phyloP scores from a whole-genome alignment of 2,329 filamentous ascomycete genomes.

The Colletotrichum salicis region DNA sequence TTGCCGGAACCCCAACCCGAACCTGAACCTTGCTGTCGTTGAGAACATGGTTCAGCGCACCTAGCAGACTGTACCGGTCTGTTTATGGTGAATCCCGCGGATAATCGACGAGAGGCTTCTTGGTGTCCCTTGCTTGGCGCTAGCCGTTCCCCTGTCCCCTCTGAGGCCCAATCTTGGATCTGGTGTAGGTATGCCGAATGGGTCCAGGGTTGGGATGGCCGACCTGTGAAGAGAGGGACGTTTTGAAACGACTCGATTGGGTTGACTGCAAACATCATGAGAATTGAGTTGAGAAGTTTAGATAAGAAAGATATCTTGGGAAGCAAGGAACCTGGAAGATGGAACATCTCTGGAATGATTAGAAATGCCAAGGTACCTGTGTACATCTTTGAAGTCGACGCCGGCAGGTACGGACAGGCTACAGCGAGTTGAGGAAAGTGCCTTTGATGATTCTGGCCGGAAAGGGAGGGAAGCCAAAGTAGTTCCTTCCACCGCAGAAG shows the following conservation, averaged over 20 bases:
- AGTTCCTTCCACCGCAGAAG: background rate
- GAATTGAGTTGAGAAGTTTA: background rate
- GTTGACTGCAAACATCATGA: constrained; percentile 19
- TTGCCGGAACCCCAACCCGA: background rate
- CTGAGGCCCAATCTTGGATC: constrained; percentile 18
- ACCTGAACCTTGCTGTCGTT: background rate
- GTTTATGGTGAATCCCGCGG: background rate
- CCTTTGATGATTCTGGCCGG: background rate
- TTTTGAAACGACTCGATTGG: constrained; percentile 17
- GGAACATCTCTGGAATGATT: background rate
- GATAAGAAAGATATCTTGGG: background rate
- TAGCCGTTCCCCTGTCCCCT: constrained; percentile 7
- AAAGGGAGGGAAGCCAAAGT: background rate
- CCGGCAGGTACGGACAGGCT: background rate
- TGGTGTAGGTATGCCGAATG: constrained; percentile 4
- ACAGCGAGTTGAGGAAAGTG: background rate
- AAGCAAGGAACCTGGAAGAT: background rate
- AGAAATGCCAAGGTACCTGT: background rate
- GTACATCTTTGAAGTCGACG: background rate
- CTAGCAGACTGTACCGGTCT: background rate
- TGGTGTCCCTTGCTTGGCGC: background rate
- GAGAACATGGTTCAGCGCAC: background rate
- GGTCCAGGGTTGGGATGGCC: constrained; percentile 22
- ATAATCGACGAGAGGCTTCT: background rate
- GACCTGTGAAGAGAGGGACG: constrained; percentile 15